Evolutionary conservation across 192 early-diverging fungal species (phyloP).

Genomic region (Linnemannia elongata): DNA sequence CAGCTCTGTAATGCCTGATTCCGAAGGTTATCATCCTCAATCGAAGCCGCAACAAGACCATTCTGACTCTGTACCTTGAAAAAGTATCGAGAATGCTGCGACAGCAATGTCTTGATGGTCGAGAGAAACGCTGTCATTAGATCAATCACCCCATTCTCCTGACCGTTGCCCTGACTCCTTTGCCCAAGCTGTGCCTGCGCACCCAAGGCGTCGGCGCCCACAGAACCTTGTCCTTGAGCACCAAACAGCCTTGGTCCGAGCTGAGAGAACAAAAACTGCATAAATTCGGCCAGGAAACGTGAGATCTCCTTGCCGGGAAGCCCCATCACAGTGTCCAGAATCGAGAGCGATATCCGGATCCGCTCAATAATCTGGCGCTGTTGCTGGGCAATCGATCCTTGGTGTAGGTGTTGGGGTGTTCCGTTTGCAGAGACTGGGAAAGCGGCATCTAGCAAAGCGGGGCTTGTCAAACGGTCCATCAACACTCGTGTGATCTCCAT

Average conservation of each 20-base stretch:
- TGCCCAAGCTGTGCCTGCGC: not conserved
- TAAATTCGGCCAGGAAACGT: constrained; percentile 12
- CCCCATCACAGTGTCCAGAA: constrained; percentile 31
- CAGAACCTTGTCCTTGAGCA: not conserved
- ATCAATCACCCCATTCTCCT: constrained; percentile 39
- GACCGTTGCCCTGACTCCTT: not conserved
- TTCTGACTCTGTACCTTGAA: constrained; percentile 2
- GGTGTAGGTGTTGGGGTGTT: constrained; percentile 22
- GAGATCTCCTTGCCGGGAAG: constrained; percentile 41
- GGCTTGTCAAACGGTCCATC: constrained; percentile 30
- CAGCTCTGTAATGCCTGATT: constrained; percentile 34
- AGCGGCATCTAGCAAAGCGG: constrained; percentile 24
- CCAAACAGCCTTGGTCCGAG: constrained; percentile 38
- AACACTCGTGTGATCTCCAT: constrained; percentile 41
- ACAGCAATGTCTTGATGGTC: constrained; percentile 30
- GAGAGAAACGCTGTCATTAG: constrained; percentile 34
- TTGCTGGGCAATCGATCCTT: constrained; percentile 18
- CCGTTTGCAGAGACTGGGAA: constrained; percentile 11
- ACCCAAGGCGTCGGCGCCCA: not conserved
- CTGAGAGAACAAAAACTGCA: constrained; percentile 36
- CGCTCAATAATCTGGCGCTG: constrained; percentile 27
- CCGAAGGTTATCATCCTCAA: not conserved
- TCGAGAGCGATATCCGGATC: constrained; percentile 25
- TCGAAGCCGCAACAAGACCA: not conserved
- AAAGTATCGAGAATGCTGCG: constrained; percentile 30